Evolutionary conservation across 768 basidiomycete genomes (phyloP), one percentile per base, ranked within the genome.

Genomic region (Kockovaella imperatae): DNA sequence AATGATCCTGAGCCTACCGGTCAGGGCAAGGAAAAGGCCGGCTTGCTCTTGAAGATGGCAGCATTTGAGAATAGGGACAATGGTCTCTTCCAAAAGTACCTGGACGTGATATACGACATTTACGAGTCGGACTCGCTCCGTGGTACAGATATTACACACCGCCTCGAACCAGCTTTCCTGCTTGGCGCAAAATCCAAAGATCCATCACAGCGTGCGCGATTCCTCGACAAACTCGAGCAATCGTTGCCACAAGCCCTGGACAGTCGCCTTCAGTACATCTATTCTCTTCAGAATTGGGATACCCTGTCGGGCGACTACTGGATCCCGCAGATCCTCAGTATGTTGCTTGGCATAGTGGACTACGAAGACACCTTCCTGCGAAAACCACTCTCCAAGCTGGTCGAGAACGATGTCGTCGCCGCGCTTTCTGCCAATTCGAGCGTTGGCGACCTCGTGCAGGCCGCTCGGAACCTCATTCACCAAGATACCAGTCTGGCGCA

Each of bases 261-360:
- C 49, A 82, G 78, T 50, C 84, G 95, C 23, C 70, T 99, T 39
- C 83, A 84, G 32, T 96, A 91, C 69, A 81, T 97, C 54, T 75
- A 93, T 31, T 89, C 86, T 21, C 84, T 91, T 14, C 93, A 97
- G 71, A 88, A 77, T 59, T 99, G 95, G 95, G 95, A 97, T 48
- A 80, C 83, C 1, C 72, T 99, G 17, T 81, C 86, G 2, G 89
- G 93, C 52, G 80, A 86, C 46, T 88, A 95, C 60, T 99, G 95
- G 95, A 83, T 91, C 28, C 83, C 86, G 56, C 77, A 97, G 17
- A 88, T 90, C 14, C 75, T 96, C 23, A 85, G 93, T 62, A 80
- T 96, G 28, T 74, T 97, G 7, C 78, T 97, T 15, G 86, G 87
- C n/a, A 75, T 79, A n/a, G 74, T 79, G 14, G 78, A 73, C 45